These are phyloP conservation scores for Physaria fendleri DNA, from an alignment of 345 rosid genomes.

Conservation along the genomic window DNA sequence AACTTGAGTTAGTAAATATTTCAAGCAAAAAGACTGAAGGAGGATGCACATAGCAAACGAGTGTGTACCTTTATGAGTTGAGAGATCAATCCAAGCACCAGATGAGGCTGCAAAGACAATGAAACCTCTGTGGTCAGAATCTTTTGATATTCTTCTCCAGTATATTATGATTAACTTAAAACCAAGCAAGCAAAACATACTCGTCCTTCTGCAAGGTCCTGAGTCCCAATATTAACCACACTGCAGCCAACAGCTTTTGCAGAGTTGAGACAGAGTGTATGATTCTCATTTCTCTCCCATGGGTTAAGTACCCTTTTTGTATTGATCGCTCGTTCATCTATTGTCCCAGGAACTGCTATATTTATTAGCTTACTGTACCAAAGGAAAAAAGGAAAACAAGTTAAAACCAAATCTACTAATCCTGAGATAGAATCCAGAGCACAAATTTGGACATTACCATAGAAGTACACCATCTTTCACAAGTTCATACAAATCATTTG, in stretches of 20 bases:
- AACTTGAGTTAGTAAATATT: background rate
- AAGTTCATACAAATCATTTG: constrained; percentile 71
- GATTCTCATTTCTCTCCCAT: constrained; percentile 97
- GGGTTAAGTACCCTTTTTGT: constrained; percentile 76
- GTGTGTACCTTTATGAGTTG: constrained; percentile 81
- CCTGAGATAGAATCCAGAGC: background rate
- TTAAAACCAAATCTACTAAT: constrained; percentile 13
- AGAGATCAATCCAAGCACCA: constrained; percentile 88
- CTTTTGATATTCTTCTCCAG: background rate
- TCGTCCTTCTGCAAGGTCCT: constrained; percentile 91
- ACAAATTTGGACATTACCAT: constrained; percentile 42
- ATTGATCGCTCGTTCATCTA: constrained; percentile 90
- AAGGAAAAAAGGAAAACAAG: background rate
- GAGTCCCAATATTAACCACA: constrained; percentile 83
- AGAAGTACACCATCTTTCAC: constrained; percentile 91
- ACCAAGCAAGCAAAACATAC: constrained; percentile 37
- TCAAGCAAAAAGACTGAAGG: background rate
- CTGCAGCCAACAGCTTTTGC: constrained; percentile 96
- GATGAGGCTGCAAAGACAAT: constrained; percentile 67
- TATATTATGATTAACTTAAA: background rate
- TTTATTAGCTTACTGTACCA: constrained; percentile 81
- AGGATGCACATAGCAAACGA: background rate
- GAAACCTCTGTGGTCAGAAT: background rate
- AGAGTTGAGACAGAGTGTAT: constrained; percentile 91
- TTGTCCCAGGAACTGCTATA: constrained; percentile 89